Base-by-base conservation (phyloP, 306 rosid genomes). In the Alnus glutinosa region DNA sequence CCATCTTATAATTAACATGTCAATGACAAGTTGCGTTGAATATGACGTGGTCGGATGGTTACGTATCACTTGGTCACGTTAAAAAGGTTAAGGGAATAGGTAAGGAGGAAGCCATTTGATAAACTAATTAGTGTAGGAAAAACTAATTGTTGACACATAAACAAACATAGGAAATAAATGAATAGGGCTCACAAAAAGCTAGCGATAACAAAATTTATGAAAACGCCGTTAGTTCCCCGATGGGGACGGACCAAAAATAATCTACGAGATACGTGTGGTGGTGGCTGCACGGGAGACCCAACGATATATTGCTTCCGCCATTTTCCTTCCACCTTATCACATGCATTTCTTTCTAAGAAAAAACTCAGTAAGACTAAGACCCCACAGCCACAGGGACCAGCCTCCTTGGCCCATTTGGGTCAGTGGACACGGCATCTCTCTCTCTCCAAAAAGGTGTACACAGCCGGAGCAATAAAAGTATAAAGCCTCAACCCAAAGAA, bases 361-460 rank as follows among this genome's bases (percentile, higher is more conserved):
- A 11, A 74, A 9, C 44, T 52, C 71, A 61, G 47, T 70, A 84
- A 73, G 61, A 84, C 73, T 4, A 6, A 42, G 46, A 42, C 46
- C 46, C 46, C 7, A 42, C 46, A 42, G 7, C 7, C 4, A 42
- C 1, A 13, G 32, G 70, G 19, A 34, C 70, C 70, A 14, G 23
- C 6, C 1, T 82, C 16, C 49, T 37, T 79, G 42, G 47, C 77
- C 83, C 83, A 84, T 77, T 87, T 85, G 86, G 76, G 14, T 76
- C 10, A 77, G 89, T 89, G 89, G 93, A 80, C 90, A 76, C 85
- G 82, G 93, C 93, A 88, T 88, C 90, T 79, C 58, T 52, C 84
- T 79, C 75, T 44, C 50, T 39, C 63, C 13, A 81, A 83, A 85
- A 80, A 82, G 71, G 74, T 85, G 75, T 80, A 36, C 18, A 8